Evolutionary conservation across 495 filamentous ascomycete genomes (phyloP).

Genomic region (Ramalina peruviana): DNA sequence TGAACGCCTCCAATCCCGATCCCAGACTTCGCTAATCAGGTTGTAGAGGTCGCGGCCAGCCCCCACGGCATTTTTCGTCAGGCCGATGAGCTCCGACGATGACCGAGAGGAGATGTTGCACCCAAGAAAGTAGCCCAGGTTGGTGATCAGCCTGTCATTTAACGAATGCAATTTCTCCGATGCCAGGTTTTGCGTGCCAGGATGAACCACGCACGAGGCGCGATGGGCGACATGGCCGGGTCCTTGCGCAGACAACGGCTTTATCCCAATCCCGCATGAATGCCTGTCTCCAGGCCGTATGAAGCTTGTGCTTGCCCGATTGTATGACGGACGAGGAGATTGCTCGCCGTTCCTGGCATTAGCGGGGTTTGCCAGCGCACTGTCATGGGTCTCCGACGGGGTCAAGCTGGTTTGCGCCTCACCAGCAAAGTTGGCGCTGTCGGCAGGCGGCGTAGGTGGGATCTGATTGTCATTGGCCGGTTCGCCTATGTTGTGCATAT

Average conservation of each 20-base stretch:
- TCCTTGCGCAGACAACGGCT: constrained; percentile 32
- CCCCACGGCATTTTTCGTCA: constrained; percentile 63
- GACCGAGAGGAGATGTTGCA: constrained; percentile 82
- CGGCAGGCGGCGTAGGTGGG: constrained; percentile 61
- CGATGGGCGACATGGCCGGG: constrained; percentile 33
- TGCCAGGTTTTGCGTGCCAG: constrained; percentile 37
- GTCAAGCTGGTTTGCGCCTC: background rate
- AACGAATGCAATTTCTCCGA: constrained; percentile 54
- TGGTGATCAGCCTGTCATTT: constrained; percentile 78
- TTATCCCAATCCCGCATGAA: constrained; percentile 4
- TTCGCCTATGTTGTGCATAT: constrained; percentile 44
- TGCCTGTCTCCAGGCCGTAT: constrained; percentile 12
- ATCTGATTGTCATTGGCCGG: constrained; percentile 38
- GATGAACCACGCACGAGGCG: constrained; percentile 36
- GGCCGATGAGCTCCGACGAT: constrained; percentile 61
- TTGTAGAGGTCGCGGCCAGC: constrained; percentile 65
- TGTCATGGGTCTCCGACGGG: constrained; percentile 1
- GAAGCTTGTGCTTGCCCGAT: constrained; percentile 14
- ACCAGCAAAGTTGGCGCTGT: constrained; percentile 19
- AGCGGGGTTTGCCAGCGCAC: constrained; percentile 4
- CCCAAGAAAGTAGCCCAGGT: constrained; percentile 83
- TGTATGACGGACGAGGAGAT: constrained; percentile 8
- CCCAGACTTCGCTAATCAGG: constrained; percentile 72
- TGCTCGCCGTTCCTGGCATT: constrained; percentile 7
- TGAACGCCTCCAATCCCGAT: constrained; percentile 54